A percentile compares a stretch with the other conserved stretches of the same genome.
Evolutionary conservation across 2,329 filamentous ascomycete genomes (phyloP).

Genomic region (Chlorencoelia australis): DNA sequence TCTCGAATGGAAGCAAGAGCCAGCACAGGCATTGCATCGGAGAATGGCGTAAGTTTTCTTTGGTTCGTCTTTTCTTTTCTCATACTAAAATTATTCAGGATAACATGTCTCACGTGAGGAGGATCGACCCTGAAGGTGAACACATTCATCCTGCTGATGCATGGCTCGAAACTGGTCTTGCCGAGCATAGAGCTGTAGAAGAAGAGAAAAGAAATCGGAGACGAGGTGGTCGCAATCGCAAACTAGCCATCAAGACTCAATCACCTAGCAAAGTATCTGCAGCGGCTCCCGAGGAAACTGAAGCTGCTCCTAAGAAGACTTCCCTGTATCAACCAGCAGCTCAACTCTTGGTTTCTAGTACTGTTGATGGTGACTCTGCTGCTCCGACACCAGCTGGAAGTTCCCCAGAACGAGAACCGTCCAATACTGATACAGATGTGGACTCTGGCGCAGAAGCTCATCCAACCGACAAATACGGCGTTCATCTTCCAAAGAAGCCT

Average conservation of each 20-base stretch:
- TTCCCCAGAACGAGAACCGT: conserved; percentile 14
- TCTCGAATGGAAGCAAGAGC: conserved; percentile 8
- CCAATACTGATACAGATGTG: conserved; percentile 10
- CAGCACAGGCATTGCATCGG: conserved; percentile 15
- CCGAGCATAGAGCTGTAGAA: conserved; percentile 4
- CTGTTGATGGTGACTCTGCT: conserved; percentile 11
- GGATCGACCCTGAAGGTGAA: conserved; percentile 1
- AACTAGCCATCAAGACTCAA: conserved; percentile 4
- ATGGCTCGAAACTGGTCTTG: conserved; percentile 3
- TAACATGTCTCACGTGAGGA: conserved; percentile 7
- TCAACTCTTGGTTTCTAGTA: conserved; percentile 1
- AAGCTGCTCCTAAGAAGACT: conserved; percentile 9
- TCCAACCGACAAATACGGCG: conserved; percentile 21
- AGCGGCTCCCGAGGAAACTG: conserved; percentile 3
- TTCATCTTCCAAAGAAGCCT: conserved; percentile 16
- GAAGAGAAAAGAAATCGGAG: conserved; percentile 2
- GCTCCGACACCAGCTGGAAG: conserved; percentile 15
- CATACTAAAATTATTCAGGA: conserved; percentile 13
- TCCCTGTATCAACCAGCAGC: conserved; percentile 11
- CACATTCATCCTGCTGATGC: conserved; percentile 4
- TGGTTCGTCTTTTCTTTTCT: background rate
- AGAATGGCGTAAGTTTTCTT: conserved; percentile 17
- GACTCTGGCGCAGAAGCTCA: conserved; percentile 15
- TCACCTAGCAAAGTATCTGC: conserved; percentile 1
- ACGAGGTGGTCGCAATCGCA: conserved; percentile 4